phyloP scores from a whole-genome alignment of 2,329 filamentous ascomycete species.

The Xylaria multiplex region DNA sequence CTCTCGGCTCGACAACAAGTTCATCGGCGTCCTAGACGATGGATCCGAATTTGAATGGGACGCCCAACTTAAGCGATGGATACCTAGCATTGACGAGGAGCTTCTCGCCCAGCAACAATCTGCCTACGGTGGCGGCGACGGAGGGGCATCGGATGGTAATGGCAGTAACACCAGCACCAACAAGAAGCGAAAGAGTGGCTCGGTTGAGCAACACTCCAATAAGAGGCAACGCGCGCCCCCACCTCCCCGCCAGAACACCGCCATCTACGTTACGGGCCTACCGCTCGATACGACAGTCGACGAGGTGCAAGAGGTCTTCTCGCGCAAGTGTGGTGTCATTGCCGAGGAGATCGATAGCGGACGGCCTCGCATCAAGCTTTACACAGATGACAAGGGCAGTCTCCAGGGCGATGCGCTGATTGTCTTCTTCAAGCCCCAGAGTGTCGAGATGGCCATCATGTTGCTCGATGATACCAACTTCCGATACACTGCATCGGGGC shows the following conservation, averaged over 20 bases:
- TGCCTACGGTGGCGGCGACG: conserved; percentile 45
- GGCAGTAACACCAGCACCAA: conserved; percentile 44
- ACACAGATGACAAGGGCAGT: conserved; percentile 79
- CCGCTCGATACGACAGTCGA: conserved; percentile 80
- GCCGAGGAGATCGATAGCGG: conserved; percentile 93
- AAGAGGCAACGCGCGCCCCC: conserved; percentile 61
- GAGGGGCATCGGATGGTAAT: conserved; percentile 52
- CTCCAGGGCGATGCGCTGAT: conserved; percentile 95
- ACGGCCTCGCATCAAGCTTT: conserved; percentile 90
- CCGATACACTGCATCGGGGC: conserved; percentile 66
- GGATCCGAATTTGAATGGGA: conserved; percentile 89
- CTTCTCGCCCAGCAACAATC: conserved; percentile 49
- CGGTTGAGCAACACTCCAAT: conserved; percentile 53
- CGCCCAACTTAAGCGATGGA: conserved; percentile 75
- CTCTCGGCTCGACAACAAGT: conserved; percentile 83
- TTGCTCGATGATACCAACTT: conserved; percentile 86
- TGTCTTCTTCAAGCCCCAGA: conserved; percentile 94
- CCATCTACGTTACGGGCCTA: conserved; percentile 90
- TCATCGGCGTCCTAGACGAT: conserved; percentile 84
- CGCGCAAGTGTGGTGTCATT: conserved; percentile 85
- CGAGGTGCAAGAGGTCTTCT: conserved; percentile 87
- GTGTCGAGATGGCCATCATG: conserved; percentile 85
- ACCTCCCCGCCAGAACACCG: conserved; percentile 77
- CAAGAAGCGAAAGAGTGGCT: conserved; percentile 55
- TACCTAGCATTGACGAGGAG: conserved; percentile 66